These are phyloP conservation scores for Aspergillus bombycis DNA, from an alignment of 2,329 filamentous ascomycete species.

Conservation along the genomic window DNA sequence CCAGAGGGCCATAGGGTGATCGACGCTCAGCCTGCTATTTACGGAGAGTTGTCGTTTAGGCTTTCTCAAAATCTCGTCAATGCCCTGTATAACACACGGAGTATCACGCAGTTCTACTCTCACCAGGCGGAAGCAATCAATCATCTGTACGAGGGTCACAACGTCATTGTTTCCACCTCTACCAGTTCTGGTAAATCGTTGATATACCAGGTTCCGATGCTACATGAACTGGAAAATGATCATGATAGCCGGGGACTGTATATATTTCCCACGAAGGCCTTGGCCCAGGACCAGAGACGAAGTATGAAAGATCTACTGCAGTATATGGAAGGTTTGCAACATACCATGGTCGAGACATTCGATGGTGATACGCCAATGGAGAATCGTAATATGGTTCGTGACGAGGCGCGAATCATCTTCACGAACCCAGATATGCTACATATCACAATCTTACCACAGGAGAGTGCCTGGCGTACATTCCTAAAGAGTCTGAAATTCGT, in stretches of 20 bases:
- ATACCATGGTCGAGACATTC: slow-evolving; percentile 84
- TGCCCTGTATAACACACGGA: slow-evolving; percentile 87
- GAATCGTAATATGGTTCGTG: slow-evolving; percentile 76
- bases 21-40: slow-evolving; percentile 78
- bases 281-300: slow-evolving; percentile 90
- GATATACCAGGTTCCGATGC: slow-evolving; percentile 94
- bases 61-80: slow-evolving; percentile 94
- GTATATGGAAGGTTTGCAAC: slow-evolving; percentile 77
- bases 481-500: slow-evolving; percentile 89
- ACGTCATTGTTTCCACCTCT: slow-evolving; percentile 92
- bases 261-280: slow-evolving; percentile 95
- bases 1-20: slow-evolving; percentile 91
- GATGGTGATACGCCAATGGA: slow-evolving; percentile 90
- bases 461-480: slow-evolving; percentile 85
- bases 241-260: slow-evolving; percentile 83
- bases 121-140: slow-evolving; percentile 97
- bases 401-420: slow-evolving; percentile 90
- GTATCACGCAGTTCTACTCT: slow-evolving; percentile 82
- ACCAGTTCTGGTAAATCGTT: slow-evolving; percentile 96
- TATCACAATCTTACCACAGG: slow-evolving; percentile 88
- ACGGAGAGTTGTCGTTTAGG: slow-evolving; percentile 80
- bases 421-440: slow-evolving; percentile 99
- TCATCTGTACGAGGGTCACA: slow-evolving; percentile 74
- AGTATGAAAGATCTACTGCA: slow-evolving; percentile 82
- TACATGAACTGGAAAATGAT: slow-evolving; percentile 83